Evolutionary conservation across 768 basidiomycete genomes (phyloP).

Genomic region (Lyophyllum shimeji): DNA sequence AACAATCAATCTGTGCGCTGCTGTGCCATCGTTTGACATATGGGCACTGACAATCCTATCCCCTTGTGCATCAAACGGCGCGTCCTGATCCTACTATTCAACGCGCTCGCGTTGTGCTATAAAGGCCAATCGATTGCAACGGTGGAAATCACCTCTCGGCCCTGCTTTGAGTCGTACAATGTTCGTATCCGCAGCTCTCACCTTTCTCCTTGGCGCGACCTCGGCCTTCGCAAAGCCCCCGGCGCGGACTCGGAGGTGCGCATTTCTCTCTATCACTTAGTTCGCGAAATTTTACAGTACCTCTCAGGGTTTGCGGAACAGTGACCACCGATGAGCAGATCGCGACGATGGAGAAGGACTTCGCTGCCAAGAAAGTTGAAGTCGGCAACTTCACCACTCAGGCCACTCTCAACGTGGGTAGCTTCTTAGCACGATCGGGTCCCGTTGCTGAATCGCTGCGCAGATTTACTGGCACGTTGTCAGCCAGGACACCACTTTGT

Average conservation of each 20-base stretch:
- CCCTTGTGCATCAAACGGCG: background rate
- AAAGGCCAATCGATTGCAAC: background rate
- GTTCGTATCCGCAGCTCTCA: constrained; percentile 25
- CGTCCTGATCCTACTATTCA: too few species aligned
- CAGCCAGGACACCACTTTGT: constrained; percentile 24
- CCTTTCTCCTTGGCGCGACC: constrained; percentile 27
- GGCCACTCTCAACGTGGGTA: constrained; percentile 18
- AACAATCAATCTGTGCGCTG: constrained; percentile 5
- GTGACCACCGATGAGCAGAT: constrained; percentile 34
- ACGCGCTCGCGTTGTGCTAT: too few species aligned
- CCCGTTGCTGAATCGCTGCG: background rate
- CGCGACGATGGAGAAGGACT: constrained; percentile 40
- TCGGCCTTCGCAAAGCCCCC: constrained; percentile 26
- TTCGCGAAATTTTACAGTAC: background rate
- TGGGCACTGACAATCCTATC: constrained; percentile 3
- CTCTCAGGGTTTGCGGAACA: constrained; percentile 38
- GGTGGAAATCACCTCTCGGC: constrained; percentile 5
- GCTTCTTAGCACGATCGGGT: background rate
- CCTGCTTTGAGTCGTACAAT: constrained; percentile 18
- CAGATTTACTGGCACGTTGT: constrained; percentile 42
- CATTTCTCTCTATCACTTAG: background rate
- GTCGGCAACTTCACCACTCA: constrained; percentile 11
- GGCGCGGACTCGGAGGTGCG: constrained; percentile 19
- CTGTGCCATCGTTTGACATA: constrained; percentile 4
- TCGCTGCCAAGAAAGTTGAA: constrained; percentile 37